Percentiles rank a stretch among this genome's conserved stretches.
Conservation (phyloP, 2,329 filamentous ascomycete species). For the Septoria linicola region DNA sequence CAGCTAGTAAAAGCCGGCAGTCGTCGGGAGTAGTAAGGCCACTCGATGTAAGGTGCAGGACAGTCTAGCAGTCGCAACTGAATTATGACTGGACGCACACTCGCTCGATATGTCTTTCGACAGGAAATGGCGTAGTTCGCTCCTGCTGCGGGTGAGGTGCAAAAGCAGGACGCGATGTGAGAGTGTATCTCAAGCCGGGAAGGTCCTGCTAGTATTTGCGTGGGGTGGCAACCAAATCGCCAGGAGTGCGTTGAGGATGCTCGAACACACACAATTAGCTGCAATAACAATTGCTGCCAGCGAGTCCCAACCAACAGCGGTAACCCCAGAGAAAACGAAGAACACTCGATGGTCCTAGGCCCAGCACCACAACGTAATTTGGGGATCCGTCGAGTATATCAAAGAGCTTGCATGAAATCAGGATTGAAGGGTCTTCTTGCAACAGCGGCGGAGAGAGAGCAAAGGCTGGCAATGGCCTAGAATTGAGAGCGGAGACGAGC, state of each 20-base stretch:
- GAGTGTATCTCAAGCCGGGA: constrained; percentile 10
- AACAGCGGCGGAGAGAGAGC: background rate
- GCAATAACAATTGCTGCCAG: background rate
- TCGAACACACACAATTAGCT: background rate
- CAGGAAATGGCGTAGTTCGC: background rate
- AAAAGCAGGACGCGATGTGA: background rate
- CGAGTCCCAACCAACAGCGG: background rate
- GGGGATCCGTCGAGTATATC: constrained; percentile 1
- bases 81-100: constrained; percentile 2
- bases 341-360: background rate
- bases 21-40: too few species aligned
- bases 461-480: constrained; percentile 12
- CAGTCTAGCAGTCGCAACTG: constrained; percentile 4
- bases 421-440: background rate
- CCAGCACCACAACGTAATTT: background rate
- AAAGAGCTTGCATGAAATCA: background rate
- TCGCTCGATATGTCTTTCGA: constrained; percentile 12
- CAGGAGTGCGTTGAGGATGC: background rate
- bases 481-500: constrained; percentile 11
- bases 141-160: background rate
- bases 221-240: background rate
- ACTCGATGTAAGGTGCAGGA: constrained; percentile 12
- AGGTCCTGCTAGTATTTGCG: background rate
- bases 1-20: constrained; percentile 42
- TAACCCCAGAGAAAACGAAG: background rate